Evolutionary conservation across 768 basidiomycete genomes (phyloP).

Genomic region (Leucocoprinus birnbaumii): DNA sequence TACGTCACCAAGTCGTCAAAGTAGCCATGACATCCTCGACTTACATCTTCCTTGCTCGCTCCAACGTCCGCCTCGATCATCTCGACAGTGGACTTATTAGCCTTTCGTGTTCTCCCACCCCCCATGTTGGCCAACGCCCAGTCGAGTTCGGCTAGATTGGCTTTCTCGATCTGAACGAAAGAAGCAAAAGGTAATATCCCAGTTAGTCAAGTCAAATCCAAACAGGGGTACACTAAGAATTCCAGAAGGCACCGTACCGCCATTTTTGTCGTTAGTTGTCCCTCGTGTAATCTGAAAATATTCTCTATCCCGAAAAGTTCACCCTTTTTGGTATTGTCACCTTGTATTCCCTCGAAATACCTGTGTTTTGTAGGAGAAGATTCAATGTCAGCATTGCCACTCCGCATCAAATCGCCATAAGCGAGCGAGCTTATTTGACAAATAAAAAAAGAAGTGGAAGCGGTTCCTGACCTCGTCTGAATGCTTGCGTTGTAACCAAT

Average conservation of each 20-base stretch:
- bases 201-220: neutral
- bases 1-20: neutral
- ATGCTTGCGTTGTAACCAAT: conserved; percentile 83
- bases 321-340: conserved; percentile 68
- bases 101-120: conserved; percentile 24
- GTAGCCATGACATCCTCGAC: neutral
- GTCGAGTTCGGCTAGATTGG: conserved; percentile 69
- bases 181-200: conserved; percentile 22
- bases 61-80: conserved; percentile 44
- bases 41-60: conserved; percentile 41
- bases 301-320: conserved; percentile 87
- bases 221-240: neutral
- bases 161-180: conserved; percentile 68
- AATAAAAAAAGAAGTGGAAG: neutral
- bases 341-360: conserved; percentile 82
- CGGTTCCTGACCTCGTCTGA: conserved; percentile 62
- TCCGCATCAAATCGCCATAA: neutral
- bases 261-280: conserved; percentile 67
- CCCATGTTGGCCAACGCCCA: conserved; percentile 76
- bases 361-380: conserved; percentile 29
- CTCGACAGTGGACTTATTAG: conserved; percentile 22
- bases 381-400: neutral
- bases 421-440: neutral
- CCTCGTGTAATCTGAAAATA: conserved; percentile 77
- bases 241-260: conserved; percentile 42